Base-by-base conservation (phyloP, 805 yeast genomes). In the Priceomyces haplophilus region DNA sequence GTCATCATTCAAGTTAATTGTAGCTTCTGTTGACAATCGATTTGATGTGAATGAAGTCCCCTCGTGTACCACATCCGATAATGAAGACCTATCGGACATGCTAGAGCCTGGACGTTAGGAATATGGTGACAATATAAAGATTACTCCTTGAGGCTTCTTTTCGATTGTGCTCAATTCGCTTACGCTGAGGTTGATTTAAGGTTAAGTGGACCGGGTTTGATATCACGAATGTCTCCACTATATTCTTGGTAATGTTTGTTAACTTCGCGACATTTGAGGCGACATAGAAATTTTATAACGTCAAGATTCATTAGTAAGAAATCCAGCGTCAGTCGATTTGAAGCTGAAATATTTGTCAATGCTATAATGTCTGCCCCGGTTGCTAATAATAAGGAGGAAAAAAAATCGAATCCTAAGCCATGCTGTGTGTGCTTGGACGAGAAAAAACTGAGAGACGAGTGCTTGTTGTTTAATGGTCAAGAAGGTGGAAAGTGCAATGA, bases 371-470 rank as follows among this genome's bases (percentile, higher is more conserved):
- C 31, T 27, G 5, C 31, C n/a, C 31, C 37, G 3, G 24, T 21
- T 18, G 24, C 37, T 6, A 25, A 13, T 18, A 34, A 36, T 11
- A 7, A 17, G 11, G 21, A 12, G 6, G 19, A 13, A 20, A 59
- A 42, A 55, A 56, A 40, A 4, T 29, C 65, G 30, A 83, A 88
- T 59, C 95, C 95, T 50, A 91, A 90, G 68, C 97, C 99, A 45
- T 91, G 99, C 67, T 91, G 98, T 59, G 98, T 91, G 17, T 93
- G 98, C 65, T 78, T 83, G 53, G 85, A 85, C 25, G 88, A 88
- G 58, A 88, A 88, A 66, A 76, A 83, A 47, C 62, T 68, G 18
- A 78, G 98, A 58, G 99, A 91, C 57, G 90, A 89, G 56, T 93
- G 98, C 61, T 69, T 91, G 43, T 74, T 91, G 49, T 67, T 79